Evolutionary conservation across 75 land plant genomes (phyloP).

Genomic region (Picea sitchensis): DNA sequence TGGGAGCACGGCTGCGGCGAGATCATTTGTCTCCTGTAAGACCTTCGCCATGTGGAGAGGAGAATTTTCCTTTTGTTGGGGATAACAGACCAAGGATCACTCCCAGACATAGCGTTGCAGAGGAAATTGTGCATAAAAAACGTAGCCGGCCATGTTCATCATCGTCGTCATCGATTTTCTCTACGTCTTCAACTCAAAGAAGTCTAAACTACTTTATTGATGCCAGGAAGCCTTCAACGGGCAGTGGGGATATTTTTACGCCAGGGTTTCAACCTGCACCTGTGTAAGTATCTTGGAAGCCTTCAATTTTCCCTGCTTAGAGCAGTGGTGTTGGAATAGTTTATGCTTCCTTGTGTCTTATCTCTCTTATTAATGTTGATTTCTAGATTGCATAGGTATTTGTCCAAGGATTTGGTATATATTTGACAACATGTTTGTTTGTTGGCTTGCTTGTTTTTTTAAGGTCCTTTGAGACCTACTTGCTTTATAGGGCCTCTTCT

Average conservation of each 20-base stretch:
- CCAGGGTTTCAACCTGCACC: no score
- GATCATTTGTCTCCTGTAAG: slow-evolving; percentile 1
- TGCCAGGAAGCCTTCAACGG: not conserved
- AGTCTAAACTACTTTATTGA: not conserved
- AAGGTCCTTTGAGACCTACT: no score
- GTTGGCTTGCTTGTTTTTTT: no score
- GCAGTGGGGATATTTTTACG: not conserved
- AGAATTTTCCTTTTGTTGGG: not conserved
- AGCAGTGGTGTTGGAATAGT: no score
- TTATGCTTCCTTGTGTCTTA: no score
- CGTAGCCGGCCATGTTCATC: not conserved
- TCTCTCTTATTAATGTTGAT: no score
- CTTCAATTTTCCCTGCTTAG: no score
- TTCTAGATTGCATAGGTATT: no score
- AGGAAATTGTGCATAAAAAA: not conserved
- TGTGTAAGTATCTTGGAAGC: no score
- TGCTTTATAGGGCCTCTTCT: no score
- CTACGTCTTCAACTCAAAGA: not conserved
- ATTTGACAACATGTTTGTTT: no score
- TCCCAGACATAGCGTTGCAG: not conserved
- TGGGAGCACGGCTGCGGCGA: not conserved
- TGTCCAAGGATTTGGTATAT: no score
- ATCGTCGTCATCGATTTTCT: not conserved
- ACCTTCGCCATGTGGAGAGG: not conserved
- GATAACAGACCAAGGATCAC: not conserved